phyloP scores from a whole-genome alignment of 306 rosid genomes.

The Crotalaria pallida region DNA sequence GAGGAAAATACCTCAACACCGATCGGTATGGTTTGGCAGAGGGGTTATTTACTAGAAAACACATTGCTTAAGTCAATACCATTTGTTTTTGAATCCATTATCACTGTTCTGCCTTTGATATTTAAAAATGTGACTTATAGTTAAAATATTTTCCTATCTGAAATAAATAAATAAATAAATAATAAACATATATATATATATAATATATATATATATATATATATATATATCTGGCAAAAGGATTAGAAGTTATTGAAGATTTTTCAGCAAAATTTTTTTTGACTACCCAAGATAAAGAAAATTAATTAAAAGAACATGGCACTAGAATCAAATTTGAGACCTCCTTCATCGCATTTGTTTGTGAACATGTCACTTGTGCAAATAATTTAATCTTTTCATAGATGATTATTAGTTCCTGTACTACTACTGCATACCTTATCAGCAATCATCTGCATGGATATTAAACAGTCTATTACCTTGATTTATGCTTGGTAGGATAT shows the following conservation, averaged over 20 bases:
- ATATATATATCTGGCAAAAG: neutral
- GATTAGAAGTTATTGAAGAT: conserved; percentile 1
- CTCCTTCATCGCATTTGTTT: neutral
- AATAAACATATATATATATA: too few relatives aligned
- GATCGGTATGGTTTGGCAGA: conserved; percentile 51
- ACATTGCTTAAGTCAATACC: neutral
- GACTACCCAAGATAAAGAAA: neutral
- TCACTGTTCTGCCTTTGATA: neutral
- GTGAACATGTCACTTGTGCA: neutral
- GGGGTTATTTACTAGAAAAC: neutral
- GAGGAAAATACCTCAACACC: conserved; percentile 98
- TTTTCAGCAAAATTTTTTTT: neutral
- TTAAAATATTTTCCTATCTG: neutral
- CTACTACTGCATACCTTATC: neutral
- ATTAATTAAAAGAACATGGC: neutral
- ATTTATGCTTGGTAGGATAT: conserved; percentile 11
- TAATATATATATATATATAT: too few relatives aligned
- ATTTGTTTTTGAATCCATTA: neutral
- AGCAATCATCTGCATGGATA: conserved; percentile 15
- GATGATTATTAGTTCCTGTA: conserved; percentile 3
- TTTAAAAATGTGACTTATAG: neutral
- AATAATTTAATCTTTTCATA: neutral
- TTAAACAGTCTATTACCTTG: neutral
- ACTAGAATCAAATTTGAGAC: neutral
- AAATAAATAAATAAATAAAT: neutral